Conservation (phyloP, 345 rosid species). For the Psidium friedrichsthalianum region DNA sequence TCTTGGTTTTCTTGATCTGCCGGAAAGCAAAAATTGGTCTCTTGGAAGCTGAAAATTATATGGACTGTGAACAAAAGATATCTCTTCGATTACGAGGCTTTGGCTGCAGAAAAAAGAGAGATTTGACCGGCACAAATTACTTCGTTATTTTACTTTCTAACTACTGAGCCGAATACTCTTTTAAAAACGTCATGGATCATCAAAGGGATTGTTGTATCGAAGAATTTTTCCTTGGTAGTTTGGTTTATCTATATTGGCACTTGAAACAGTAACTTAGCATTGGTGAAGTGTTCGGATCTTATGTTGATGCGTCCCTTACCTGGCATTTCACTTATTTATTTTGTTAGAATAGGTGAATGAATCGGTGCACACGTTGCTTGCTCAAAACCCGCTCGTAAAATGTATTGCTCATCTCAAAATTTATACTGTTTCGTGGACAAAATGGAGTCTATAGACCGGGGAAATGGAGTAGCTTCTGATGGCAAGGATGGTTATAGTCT, state of each 20-base stretch:
- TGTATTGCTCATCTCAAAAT: not conserved
- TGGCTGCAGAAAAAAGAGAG: not conserved
- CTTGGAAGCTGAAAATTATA: not conserved
- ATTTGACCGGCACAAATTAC: not conserved
- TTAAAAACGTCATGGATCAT: not conserved
- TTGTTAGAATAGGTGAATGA: not conserved
- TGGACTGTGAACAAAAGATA: not conserved
- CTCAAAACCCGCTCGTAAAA: not conserved
- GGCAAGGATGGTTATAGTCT: not conserved
- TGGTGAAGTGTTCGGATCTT: not conserved
- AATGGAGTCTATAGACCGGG: not conserved
- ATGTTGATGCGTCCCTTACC: not conserved
- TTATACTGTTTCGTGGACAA: not conserved
- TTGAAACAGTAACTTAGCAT: not conserved
- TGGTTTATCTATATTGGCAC: not conserved
- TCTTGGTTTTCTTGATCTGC: not conserved
- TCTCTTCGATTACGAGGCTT: not conserved
- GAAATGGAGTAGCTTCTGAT: not conserved
- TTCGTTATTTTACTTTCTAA: not conserved
- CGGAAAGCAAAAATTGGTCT: not conserved
- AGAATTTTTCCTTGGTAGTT: not conserved
- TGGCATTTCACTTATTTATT: not conserved
- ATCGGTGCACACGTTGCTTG: not conserved
- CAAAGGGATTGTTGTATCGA: not conserved
- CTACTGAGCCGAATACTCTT: not conserved